Evolutionary conservation across 306 rosid genomes (phyloP).

Genomic region (Arachis hypogaea): DNA sequence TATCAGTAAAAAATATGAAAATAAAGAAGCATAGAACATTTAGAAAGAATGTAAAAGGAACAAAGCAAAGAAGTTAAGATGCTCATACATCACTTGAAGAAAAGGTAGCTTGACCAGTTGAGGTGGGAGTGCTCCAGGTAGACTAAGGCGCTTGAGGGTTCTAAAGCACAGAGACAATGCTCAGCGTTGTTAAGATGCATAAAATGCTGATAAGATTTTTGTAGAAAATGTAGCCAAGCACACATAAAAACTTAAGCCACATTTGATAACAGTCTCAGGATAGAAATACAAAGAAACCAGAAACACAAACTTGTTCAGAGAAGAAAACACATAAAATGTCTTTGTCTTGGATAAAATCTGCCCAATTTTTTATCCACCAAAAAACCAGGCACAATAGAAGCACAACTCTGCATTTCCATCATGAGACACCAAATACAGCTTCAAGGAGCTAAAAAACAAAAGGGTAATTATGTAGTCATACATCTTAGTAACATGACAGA

Average conservation of each 20-base stretch:
- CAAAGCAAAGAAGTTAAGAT: constrained; percentile 19
- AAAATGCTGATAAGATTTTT: constrained; percentile 11
- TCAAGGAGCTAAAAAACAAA: constrained; percentile 20
- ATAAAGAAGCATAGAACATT: constrained; percentile 12
- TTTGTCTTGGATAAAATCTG: too few relatives aligned
- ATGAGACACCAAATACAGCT: too few relatives aligned
- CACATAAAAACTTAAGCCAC: too few relatives aligned
- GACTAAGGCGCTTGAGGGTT: constrained; percentile 46
- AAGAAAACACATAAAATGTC: too few relatives aligned
- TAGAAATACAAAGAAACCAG: background rate
- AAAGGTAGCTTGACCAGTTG: constrained; percentile 41
- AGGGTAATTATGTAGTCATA: constrained; percentile 44
- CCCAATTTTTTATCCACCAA: too few relatives aligned
- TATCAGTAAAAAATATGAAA: background rate
- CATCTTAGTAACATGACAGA: constrained; percentile 68
- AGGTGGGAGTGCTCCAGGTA: constrained; percentile 46
- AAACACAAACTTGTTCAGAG: too few relatives aligned
- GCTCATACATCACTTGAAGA: constrained; percentile 43
- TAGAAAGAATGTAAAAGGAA: constrained; percentile 4
- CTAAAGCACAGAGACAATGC: constrained; percentile 26
- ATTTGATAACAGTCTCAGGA: too few relatives aligned
- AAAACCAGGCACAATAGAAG: too few relatives aligned
- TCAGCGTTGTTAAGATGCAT: constrained; percentile 22
- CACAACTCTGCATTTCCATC: too few relatives aligned
- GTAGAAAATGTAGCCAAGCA: background rate